Conservation (phyloP, 2,329 filamentous ascomycete species). For the Arthroderma sp. region DNA sequence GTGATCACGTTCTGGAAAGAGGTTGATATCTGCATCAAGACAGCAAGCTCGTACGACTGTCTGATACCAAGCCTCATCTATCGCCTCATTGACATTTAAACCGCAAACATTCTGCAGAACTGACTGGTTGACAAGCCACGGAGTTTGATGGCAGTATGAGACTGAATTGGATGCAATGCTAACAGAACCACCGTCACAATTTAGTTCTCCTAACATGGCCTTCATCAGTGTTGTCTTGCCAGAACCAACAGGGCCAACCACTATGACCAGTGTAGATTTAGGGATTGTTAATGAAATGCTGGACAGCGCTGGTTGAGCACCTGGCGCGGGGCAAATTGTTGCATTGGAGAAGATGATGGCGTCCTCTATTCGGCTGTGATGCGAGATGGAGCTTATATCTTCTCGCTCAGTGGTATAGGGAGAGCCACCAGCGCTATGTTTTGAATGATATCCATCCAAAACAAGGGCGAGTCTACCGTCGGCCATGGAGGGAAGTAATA, state of each 20-base stretch:
- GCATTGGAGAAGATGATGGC: neutral
- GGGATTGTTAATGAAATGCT: neutral
- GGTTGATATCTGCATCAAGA: conserved; percentile 13
- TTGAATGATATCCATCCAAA: neutral
- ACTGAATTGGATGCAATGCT: neutral
- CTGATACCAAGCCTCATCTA: conserved; percentile 11
- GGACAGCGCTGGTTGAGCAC: neutral
- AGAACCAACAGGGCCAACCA: conserved; percentile 2
- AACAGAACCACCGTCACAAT: neutral
- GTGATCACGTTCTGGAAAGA: conserved; percentile 13
- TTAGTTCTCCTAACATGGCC: conserved; percentile 3
- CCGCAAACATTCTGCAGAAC: conserved; percentile 1
- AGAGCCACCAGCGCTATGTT: neutral
- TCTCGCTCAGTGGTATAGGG: neutral
- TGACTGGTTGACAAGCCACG: conserved; percentile 1
- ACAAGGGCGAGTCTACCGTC: neutral
- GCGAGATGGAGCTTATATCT: neutral
- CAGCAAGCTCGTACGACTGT: conserved; percentile 13
- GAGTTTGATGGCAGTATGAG: conserved; percentile 1
- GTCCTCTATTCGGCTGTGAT: neutral
- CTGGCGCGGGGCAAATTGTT: neutral
- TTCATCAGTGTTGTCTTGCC: conserved; percentile 1
- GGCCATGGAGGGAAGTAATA: neutral
- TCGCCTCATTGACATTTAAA: neutral
- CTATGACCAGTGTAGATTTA: neutral